Conservation (phyloP, 2,329 filamentous ascomycete genomes). For the Arthroderma sp. region DNA sequence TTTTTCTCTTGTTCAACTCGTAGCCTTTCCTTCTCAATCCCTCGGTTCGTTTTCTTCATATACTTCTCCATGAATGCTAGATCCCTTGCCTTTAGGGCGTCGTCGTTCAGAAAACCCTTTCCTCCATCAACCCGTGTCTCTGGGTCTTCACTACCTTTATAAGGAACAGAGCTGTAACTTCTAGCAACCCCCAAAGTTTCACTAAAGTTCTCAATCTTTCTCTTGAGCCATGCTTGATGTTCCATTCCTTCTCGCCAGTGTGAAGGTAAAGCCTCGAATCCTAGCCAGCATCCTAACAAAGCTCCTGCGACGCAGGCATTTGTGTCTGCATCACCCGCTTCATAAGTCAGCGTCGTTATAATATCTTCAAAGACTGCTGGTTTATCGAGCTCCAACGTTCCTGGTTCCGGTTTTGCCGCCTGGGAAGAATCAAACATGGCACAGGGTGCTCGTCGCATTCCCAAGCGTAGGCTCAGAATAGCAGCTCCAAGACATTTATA, state of each 20-base stretch:
- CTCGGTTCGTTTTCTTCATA: slow-evolving; percentile 5
- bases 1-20: slow-evolving; percentile 2
- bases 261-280: slow-evolving; percentile 33
- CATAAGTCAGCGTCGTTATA: slow-evolving; percentile 38
- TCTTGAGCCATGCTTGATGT: slow-evolving; percentile 12
- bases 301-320: slow-evolving; percentile 42
- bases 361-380: slow-evolving; percentile 31
- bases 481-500: slow-evolving; percentile 42
- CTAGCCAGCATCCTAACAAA: slow-evolving; percentile 36
- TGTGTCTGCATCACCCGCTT: slow-evolving; percentile 42
- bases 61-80: slow-evolving; percentile 7
- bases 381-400: background rate
- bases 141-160: slow-evolving; percentile 7
- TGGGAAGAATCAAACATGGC: slow-evolving; percentile 2
- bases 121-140: slow-evolving; percentile 10
- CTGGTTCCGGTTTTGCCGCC: background rate
- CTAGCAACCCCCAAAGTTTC: slow-evolving; percentile 3
- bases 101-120: slow-evolving; percentile 8
- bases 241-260: slow-evolving; percentile 38
- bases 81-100: slow-evolving; percentile 9
- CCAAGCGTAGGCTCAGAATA: slow-evolving; percentile 32
- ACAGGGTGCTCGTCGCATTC: slow-evolving; percentile 23
- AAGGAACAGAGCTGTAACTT: background rate
- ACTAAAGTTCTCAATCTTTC: slow-evolving; percentile 8
- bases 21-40: slow-evolving; percentile 6